A percentile compares a stretch with the other conserved stretches of the same genome.
Evolutionary conservation across 106 monocot species (phyloP).

Genomic region (Amphibolis antarctica): DNA sequence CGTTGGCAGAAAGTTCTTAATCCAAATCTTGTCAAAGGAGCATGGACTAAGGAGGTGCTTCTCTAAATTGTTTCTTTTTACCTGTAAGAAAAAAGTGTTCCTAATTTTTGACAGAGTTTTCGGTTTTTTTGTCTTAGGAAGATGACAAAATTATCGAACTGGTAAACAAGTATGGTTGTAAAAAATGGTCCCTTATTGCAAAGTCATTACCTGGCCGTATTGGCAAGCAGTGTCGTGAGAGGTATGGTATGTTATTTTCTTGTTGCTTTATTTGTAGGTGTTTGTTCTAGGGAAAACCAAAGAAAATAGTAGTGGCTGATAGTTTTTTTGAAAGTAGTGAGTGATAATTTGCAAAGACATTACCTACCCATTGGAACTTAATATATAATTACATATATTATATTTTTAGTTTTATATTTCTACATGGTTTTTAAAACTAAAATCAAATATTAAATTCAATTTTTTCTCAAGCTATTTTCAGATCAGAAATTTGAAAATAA

Average conservation of each 20-base stretch:
- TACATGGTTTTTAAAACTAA: too few species aligned
- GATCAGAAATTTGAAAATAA: too few species aligned
- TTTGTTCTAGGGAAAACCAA: too few species aligned
- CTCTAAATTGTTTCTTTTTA: neutral
- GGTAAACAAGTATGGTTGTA: constrained; percentile 27
- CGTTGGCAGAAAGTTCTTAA: constrained; percentile 43
- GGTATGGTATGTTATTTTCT: constrained; percentile 11
- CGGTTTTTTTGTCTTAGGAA: constrained; percentile 18
- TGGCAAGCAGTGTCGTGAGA: constrained; percentile 55
- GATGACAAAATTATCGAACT: constrained; percentile 30
- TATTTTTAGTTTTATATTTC: too few species aligned
- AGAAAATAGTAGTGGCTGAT: too few species aligned
- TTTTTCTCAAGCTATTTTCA: too few species aligned
- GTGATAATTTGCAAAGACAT: too few species aligned
- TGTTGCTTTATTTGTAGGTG: neutral
- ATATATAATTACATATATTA: too few species aligned
- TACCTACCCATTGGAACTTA: too few species aligned
- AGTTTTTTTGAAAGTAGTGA: too few species aligned
- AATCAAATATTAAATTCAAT: too few species aligned
- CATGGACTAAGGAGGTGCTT: constrained; percentile 14
- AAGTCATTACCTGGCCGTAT: constrained; percentile 31
- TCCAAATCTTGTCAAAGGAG: constrained; percentile 10
- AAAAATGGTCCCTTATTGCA: constrained; percentile 48
- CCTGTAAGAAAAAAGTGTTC: neutral
- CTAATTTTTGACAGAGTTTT: neutral